Evolutionary conservation across 495 filamentous ascomycete genomes (phyloP).

Genomic region (Bacidia rubella): DNA sequence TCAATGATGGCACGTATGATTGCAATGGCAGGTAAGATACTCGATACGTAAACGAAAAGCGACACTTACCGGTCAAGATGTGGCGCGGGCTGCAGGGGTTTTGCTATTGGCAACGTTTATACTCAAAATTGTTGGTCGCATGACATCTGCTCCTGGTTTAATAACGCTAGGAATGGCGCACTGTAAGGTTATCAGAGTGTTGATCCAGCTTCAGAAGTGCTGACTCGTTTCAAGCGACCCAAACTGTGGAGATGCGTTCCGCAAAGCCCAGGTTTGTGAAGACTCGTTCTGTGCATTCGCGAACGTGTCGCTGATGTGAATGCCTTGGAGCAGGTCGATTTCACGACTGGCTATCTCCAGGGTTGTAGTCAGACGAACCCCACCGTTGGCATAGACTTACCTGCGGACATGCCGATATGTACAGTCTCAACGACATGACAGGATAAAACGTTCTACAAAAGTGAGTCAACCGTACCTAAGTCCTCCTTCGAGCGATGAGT

Average conservation of each 20-base stretch:
- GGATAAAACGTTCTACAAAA: no score
- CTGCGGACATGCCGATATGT: neutral
- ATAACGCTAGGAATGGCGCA: constrained; percentile 13
- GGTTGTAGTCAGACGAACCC: neutral
- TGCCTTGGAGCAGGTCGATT: neutral
- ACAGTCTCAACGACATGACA: neutral
- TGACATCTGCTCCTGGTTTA: constrained; percentile 18
- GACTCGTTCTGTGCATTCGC: no score
- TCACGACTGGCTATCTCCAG: neutral
- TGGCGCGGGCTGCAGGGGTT: constrained; percentile 13
- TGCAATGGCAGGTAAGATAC: constrained; percentile 15
- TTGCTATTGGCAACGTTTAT: constrained; percentile 11
- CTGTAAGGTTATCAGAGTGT: neutral
- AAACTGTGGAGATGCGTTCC: constrained; percentile 13
- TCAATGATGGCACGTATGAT: constrained; percentile 11
- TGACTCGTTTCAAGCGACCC: constrained; percentile 8
- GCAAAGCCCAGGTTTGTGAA: constrained; percentile 2
- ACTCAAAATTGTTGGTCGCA: constrained; percentile 18
- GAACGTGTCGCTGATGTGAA: no score
- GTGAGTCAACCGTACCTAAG: no score
- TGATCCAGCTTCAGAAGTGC: no score
- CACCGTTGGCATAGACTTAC: neutral
- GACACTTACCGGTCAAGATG: constrained; percentile 6
- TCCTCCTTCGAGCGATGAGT: no score
- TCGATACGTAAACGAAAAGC: neutral